These are phyloP conservation scores for Oxyria digyna DNA, from an alignment of 148 eudicot species.

Conservation along the genomic window DNA sequence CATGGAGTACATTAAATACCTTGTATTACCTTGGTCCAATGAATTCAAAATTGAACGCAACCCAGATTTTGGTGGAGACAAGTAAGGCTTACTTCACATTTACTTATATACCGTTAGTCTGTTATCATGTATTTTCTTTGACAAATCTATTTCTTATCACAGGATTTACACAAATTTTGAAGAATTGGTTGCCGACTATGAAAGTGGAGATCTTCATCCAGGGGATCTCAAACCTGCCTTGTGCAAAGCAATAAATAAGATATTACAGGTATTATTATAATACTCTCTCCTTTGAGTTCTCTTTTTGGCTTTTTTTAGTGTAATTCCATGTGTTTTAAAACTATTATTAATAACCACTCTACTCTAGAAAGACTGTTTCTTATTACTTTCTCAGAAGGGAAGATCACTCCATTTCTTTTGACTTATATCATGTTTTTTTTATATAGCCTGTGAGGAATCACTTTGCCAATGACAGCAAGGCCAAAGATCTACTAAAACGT, in stretches of 20 bases:
- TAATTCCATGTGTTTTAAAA: too few relatives aligned
- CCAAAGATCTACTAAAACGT: conserved; percentile 53
- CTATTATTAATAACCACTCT: too few relatives aligned
- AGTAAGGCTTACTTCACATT: conserved; percentile 37
- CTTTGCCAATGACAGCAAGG: conserved; percentile 42
- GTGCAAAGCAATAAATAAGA: conserved; percentile 58
- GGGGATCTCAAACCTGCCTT: conserved; percentile 73
- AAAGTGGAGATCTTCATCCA: conserved; percentile 56
- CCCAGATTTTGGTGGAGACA: conserved; percentile 64
- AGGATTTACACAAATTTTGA: conserved; percentile 55
- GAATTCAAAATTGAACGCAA: conserved; percentile 63
- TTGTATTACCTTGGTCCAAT: conserved; percentile 67
- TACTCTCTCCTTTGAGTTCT: conserved; percentile 1
- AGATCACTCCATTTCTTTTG: not conserved
- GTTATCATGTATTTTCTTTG: not conserved
- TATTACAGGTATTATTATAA: conserved; percentile 47
- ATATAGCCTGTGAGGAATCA: conserved; percentile 87
- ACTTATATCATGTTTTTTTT: not conserved
- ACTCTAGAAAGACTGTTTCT: too few relatives aligned
- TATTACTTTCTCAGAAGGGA: too few relatives aligned
- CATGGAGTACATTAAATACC: conserved; percentile 67
- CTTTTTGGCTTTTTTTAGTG: too few relatives aligned
- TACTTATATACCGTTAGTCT: too few relatives aligned
- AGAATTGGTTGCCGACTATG: conserved; percentile 56
- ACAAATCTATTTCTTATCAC: not conserved